Base-by-base conservation (phyloP, 805 yeast species). In the Brettanomyces naardenensis region DNA sequence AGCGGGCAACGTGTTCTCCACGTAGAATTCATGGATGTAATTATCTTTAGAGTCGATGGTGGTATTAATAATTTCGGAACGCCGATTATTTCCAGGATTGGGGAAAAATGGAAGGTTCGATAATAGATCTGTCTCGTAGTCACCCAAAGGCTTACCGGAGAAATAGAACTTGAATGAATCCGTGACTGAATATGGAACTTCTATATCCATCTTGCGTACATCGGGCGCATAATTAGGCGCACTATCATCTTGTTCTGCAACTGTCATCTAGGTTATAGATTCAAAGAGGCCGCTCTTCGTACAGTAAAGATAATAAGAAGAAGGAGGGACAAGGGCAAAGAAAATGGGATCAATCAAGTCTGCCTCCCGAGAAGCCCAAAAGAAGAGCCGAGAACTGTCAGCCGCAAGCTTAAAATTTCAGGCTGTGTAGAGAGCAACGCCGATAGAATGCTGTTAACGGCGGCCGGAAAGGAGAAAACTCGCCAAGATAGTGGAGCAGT, bases 21-120 rank as follows among this genome's bases (percentile, higher is more conserved):
- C 71, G 42, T 62, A 72, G 39, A 88, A 78, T 57, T 89, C 97
- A 61, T 88, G 92, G 39, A 88, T 78, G 47, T 57, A 71, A 28
- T 73, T 61, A 4, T 44, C 54, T 6, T 44, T 25, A 19, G 64
- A 48, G 32, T 74, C 78, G 14, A 82, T 66, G 17, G 69, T 68
- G 2, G 85, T 78, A 46, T 80, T 64, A 19, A 77, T 54, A 13
- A 73, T 51, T 37, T 64, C 45, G 13, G 76, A 70, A 2, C 45
- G 43, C 19, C 80, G 54, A 17, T 53, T 63, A 3, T 69, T 71
- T 39, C 75, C 78, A 0, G 72, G 54, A 4, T 68, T 64, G 0
- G 83, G 82, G 44, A 54, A 76, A 48, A 77, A 80, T 1, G 88
- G 80, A 10, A 81, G 59, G 17, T 63, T 54, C 13, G 78, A 68